These are phyloP conservation scores for Leptosphaerulina australis DNA, from an alignment of 2,329 filamentous ascomycete species.

Conservation along the genomic window DNA sequence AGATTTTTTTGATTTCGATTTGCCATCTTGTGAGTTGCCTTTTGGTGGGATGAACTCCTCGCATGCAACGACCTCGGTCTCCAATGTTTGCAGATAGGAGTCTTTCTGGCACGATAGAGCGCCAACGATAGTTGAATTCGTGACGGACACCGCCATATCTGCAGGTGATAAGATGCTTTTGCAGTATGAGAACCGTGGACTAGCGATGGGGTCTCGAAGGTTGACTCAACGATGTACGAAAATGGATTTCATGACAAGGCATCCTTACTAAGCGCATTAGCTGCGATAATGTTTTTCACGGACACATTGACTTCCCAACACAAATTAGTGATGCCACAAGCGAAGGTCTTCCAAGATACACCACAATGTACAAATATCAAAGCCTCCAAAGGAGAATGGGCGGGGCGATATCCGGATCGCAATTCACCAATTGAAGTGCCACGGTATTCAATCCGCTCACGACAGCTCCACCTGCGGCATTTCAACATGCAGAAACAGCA, in stretches of 20 bases:
- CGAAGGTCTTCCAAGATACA: background rate
- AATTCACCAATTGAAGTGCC: slow-evolving; percentile 1
- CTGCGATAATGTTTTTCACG: background rate
- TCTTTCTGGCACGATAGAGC: slow-evolving; percentile 42
- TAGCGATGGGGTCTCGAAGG: background rate
- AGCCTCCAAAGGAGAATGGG: background rate
- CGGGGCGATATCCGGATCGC: background rate
- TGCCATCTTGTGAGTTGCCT: slow-evolving; percentile 22
- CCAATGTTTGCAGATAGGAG: slow-evolving; percentile 39
- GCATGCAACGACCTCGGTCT: slow-evolving; percentile 43
- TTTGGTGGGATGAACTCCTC: slow-evolving; percentile 35
- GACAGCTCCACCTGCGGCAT: slow-evolving; percentile 1
- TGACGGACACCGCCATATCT: slow-evolving; percentile 27
- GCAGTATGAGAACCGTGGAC: slow-evolving; percentile 14
- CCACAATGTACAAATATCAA: background rate
- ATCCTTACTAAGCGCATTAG: slow-evolving; percentile 23
- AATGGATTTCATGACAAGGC: slow-evolving; percentile 19
- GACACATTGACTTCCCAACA: background rate
- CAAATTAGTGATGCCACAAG: background rate
- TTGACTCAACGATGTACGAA: slow-evolving; percentile 13
- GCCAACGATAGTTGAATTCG: slow-evolving; percentile 36
- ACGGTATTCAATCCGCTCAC: background rate
- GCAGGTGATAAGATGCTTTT: background rate
- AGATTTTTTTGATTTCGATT: slow-evolving; percentile 37
- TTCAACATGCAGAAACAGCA: background rate